phyloP scores from a whole-genome alignment of 2,329 filamentous ascomycete genomes.

The Bimuria novae-zelandiae region DNA sequence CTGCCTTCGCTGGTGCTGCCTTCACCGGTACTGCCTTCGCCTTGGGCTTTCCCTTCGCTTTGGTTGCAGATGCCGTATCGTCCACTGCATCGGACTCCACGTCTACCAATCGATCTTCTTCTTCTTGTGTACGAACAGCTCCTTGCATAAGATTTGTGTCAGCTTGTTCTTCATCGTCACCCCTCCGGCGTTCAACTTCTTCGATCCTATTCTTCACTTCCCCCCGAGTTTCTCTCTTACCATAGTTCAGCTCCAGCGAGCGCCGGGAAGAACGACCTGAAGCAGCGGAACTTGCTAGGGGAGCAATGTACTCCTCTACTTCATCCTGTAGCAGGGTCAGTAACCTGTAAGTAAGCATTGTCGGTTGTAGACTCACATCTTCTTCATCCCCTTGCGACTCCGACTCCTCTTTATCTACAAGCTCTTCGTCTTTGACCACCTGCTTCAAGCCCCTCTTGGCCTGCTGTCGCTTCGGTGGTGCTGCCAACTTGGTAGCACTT shows the following conservation, averaged over 20 bases:
- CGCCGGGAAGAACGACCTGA: neutral
- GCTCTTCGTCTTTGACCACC: neutral
- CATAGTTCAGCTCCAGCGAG: conserved; percentile 11
- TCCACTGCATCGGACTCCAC: neutral
- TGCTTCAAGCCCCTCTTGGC: neutral
- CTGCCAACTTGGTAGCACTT: neutral
- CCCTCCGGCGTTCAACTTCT: neutral
- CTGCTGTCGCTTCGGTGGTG: neutral
- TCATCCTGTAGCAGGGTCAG: neutral
- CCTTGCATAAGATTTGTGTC: neutral
- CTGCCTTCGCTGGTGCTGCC: neutral
- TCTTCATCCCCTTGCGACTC: neutral
- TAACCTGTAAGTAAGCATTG: neutral
- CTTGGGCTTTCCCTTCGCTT: neutral
- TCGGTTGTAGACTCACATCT: neutral
- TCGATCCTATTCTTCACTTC: neutral
- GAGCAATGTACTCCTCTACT: neutral
- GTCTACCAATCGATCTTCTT: neutral
- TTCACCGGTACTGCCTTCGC: neutral
- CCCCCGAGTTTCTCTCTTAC: conserved; percentile 15
- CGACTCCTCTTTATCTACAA: neutral
- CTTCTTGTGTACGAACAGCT: neutral
- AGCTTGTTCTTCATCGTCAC: neutral
- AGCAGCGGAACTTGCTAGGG: too few relatives aligned
- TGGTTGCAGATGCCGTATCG: neutral